Base-by-base conservation (phyloP, 345 rosid species). In the Bruguiera gymnorhiza region DNA sequence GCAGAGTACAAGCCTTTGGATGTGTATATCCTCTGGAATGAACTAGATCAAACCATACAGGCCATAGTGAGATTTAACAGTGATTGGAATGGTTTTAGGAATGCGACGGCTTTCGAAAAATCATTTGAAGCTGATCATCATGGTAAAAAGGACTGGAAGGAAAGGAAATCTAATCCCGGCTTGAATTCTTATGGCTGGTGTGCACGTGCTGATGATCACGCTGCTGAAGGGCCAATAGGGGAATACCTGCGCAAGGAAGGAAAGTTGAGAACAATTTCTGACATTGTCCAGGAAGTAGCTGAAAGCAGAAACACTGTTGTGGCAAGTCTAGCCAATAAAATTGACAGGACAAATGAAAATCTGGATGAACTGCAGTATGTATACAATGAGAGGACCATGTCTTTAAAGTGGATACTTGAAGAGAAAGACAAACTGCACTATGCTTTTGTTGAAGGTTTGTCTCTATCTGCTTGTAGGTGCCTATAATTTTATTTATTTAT, bases 141-240 rank as follows among this genome's bases (percentile, higher is more conserved):
- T 6, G 63, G 95, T 36, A 89, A 80, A 73, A 85, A 69, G 70
- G 84, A 87, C 29, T 91, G 96, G 97, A 69, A 39, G 16, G 83
- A 58, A n/a, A 73, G 53, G 66, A 79, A 70, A 56, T 50, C 65
- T 6, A 34, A 63, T 51, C 84, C 83, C 48, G 86, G 70, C 37
- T 63, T 82, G 16, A 72, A 65, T 39, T 75, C 76, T 27, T 94
- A 83, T 73, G 97, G 90, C 2, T 94, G 98, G 98, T 75, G 82
- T 80, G 98, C 96, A 7, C 91, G 89, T 29, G 83, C 83, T 2
- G 92, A 87, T 58, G 98, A 94, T 70, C 79, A 78, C 62, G 29
- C 80, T 53, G 75, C 83, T n/a, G 70, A 70, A 53, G 96, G 93
- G 20, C 83, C 83, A n/a, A 60, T 94, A 4, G 95, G 97, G 50